Evolutionary conservation across 2,329 filamentous ascomycete genomes (phyloP).

Genomic region (Apiospora aurea): DNA sequence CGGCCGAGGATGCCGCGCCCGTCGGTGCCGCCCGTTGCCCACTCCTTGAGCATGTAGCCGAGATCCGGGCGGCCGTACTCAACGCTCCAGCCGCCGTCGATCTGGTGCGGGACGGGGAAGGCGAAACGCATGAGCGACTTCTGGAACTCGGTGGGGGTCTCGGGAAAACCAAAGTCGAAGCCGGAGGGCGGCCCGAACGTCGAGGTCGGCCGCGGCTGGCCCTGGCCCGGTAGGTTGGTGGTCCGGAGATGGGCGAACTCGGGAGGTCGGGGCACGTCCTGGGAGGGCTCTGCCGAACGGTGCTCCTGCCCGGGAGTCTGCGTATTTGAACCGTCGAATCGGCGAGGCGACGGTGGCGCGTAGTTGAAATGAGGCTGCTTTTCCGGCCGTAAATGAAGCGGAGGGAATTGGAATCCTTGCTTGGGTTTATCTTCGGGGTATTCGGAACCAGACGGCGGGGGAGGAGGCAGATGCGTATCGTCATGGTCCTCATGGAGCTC

Average conservation of each 20-base stretch:
- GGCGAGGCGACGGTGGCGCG: slow-evolving; percentile 57
- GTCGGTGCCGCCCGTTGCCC: slow-evolving; percentile 74
- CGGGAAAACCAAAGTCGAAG: slow-evolving; percentile 84
- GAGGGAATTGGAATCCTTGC: slow-evolving; percentile 65
- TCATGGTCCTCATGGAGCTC: slow-evolving; percentile 39
- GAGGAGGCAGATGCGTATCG: slow-evolving; percentile 22
- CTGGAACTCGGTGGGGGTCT: slow-evolving; percentile 85
- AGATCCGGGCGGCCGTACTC: slow-evolving; percentile 93
- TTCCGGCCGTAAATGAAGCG: slow-evolving; percentile 54
- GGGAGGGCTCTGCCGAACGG: slow-evolving; percentile 31
- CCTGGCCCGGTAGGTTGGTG: slow-evolving; percentile 45
- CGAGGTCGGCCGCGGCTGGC: slow-evolving; percentile 55
- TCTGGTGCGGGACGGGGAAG: slow-evolving; percentile 73
- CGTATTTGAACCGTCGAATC: slow-evolving; percentile 36
- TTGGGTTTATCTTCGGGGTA: slow-evolving; percentile 45
- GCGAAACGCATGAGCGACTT: slow-evolving; percentile 91
- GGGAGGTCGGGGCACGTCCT: slow-evolving; percentile 46
- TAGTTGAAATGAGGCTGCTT: slow-evolving; percentile 65
- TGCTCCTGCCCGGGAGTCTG: slow-evolving; percentile 36
- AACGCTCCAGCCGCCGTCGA: slow-evolving; percentile 84
- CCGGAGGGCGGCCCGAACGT: slow-evolving; percentile 66
- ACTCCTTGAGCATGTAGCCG: slow-evolving; percentile 83
- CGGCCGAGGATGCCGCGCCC: slow-evolving; percentile 76
- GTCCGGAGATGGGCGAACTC: slow-evolving; percentile 66
- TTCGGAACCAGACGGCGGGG: slow-evolving; percentile 32